Evolutionary conservation across 345 rosid species (phyloP).

Genomic region (Luvunga scandens): DNA sequence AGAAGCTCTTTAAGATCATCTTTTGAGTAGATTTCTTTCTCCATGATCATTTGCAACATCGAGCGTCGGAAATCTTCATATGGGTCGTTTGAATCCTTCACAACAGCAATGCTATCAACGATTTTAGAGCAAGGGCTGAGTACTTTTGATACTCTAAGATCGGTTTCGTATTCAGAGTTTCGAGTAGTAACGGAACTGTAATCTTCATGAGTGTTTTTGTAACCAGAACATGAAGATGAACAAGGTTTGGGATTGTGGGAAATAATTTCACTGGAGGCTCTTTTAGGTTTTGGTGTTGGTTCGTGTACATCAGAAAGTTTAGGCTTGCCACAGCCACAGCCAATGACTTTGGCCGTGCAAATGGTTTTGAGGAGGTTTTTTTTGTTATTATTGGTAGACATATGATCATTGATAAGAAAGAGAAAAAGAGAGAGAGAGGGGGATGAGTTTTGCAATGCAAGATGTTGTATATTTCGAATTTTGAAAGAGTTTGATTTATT

Average conservation of each 20-base stretch:
- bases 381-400: conserved; percentile 18
- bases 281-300: conserved; percentile 29
- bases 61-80: conserved; percentile 49
- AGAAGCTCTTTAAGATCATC: conserved; percentile 51
- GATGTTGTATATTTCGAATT: background rate
- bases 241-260: background rate
- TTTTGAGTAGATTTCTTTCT: conserved; percentile 40
- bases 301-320: conserved; percentile 35
- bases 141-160: conserved; percentile 3
- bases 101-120: conserved; percentile 41
- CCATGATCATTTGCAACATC: conserved; percentile 56
- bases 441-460: background rate
- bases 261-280: background rate
- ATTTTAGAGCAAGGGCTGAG: conserved; percentile 31
- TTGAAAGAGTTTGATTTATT: background rate
- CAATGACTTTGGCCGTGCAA: conserved; percentile 2
- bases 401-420: background rate
- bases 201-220: background rate
- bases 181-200: conserved; percentile 21
- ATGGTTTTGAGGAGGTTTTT: conserved; percentile 22
- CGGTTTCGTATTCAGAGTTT: conserved; percentile 23
- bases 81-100: conserved; percentile 50
- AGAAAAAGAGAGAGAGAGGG: background rate
- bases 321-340: conserved; percentile 25
- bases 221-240: background rate